Evolutionary conservation across 768 basidiomycete species (phyloP).

Genomic region (Lyophyllum semitale): DNA sequence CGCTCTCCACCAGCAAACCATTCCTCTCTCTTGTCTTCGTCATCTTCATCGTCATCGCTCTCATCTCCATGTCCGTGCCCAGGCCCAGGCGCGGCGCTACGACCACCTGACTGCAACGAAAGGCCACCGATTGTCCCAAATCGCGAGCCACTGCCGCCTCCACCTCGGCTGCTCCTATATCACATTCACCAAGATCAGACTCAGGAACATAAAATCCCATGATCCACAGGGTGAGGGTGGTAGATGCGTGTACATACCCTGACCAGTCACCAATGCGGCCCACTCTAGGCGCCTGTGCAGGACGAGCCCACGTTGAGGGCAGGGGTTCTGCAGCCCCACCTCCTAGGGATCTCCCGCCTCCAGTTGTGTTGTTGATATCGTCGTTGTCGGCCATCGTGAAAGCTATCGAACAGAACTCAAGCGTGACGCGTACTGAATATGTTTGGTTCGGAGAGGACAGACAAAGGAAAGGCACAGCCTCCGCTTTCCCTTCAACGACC

Average conservation of each 20-base stretch:
- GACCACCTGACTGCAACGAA: constrained; percentile 5
- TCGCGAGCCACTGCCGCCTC: constrained; percentile 19
- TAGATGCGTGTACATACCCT: constrained; percentile 25
- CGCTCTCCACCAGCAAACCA: constrained; percentile 96
- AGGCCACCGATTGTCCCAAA: constrained; percentile 32
- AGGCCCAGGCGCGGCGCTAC: constrained; percentile 2
- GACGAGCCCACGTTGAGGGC: constrained; percentile 47
- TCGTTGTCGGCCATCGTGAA: constrained; percentile 39
- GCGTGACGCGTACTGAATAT: not conserved
- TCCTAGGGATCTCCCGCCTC: constrained; percentile 47
- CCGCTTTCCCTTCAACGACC: too few relatives aligned
- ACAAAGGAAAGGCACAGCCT: too few relatives aligned
- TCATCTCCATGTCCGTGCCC: constrained; percentile 19
- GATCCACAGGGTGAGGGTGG: too few relatives aligned
- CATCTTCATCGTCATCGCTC: constrained; percentile 54
- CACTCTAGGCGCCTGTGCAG: constrained; percentile 39
- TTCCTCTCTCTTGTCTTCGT: constrained; percentile 56
- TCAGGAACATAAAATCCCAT: not conserved
- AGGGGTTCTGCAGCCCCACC: constrained; percentile 51
- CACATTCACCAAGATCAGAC: not conserved
- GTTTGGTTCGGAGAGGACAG: not conserved
- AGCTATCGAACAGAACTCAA: not conserved
- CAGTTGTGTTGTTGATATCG: constrained; percentile 25
- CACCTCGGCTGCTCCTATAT: constrained; percentile 6
- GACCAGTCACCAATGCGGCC: constrained; percentile 60